These are phyloP conservation scores for Colletotrichum salicis DNA, from an alignment of 2,329 filamentous ascomycete species.

Conservation along the genomic window DNA sequence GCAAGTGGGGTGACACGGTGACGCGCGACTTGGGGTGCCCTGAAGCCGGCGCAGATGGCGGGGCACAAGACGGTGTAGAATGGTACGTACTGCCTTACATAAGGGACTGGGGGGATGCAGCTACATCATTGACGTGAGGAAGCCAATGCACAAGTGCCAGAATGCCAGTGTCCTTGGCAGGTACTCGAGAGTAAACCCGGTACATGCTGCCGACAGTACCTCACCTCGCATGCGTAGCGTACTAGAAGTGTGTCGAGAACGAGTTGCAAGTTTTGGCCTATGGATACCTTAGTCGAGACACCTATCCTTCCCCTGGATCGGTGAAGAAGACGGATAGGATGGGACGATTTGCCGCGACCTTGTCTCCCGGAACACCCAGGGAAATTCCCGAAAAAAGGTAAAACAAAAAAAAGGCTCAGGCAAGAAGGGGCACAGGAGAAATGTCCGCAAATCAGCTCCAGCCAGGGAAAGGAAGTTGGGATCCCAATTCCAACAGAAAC, in stretches of 20 bases:
- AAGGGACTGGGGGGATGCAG: not conserved
- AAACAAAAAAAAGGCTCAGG: not conserved
- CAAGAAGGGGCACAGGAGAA: not conserved
- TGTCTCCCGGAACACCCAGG: not conserved
- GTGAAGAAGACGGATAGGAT: not conserved
- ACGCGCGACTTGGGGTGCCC: not conserved
- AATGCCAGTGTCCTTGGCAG: constrained; percentile 1
- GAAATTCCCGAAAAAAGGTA: not conserved
- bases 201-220: not conserved
- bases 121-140: constrained; percentile 1
- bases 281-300: not conserved
- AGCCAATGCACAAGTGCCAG: not conserved
- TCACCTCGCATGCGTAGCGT: not conserved
- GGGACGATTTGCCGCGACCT: not conserved
- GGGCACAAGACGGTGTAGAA: not conserved
- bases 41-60: not conserved
- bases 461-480: too few relatives aligned
- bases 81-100: not conserved
- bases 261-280: not conserved
- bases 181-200: not conserved
- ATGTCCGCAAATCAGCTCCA: constrained; percentile 13
- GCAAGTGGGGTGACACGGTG: constrained; percentile 1
- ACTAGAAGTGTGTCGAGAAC: not conserved
- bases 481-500: not conserved
- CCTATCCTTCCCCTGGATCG: not conserved